Evolutionary conservation across 2,329 filamentous ascomycete species (phyloP).

Genomic region (Elsinoe necatrix): DNA sequence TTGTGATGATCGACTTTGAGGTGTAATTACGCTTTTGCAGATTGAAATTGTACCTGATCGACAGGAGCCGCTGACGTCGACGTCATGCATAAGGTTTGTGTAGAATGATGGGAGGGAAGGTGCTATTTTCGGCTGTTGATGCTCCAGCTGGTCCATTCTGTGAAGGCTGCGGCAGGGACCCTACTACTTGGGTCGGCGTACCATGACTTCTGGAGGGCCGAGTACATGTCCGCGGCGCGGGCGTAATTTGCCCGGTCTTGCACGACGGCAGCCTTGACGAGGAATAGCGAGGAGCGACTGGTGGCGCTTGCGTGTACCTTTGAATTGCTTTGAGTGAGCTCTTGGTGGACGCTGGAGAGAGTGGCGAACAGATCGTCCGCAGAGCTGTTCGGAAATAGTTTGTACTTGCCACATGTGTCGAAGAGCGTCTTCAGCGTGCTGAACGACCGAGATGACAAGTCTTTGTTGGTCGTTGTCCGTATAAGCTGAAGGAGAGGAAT

Average conservation of each 20-base stretch:
- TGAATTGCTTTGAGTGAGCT: conserved; percentile 54
- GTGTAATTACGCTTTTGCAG: neutral
- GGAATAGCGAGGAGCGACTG: conserved; percentile 61
- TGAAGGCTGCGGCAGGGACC: conserved; percentile 38
- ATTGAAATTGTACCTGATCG: neutral
- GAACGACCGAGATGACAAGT: conserved; percentile 64
- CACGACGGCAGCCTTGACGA: conserved; percentile 54
- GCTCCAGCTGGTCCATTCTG: conserved; percentile 40
- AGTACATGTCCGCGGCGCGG: conserved; percentile 35
- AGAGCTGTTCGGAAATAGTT: conserved; percentile 36
- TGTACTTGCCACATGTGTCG: conserved; percentile 49
- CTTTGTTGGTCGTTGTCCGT: conserved; percentile 66
- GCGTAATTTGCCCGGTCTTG: conserved; percentile 35
- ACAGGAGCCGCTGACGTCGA: conserved; percentile 2
- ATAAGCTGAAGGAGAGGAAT: conserved; percentile 69
- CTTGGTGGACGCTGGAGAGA: conserved; percentile 59
- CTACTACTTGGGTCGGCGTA: conserved; percentile 34
- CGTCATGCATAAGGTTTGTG: neutral
- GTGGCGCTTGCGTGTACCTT: conserved; percentile 66
- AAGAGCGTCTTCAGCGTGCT: conserved; percentile 66
- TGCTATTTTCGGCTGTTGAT: conserved; percentile 19
- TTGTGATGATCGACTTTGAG: neutral
- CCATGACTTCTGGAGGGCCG: conserved; percentile 37
- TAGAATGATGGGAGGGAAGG: neutral
- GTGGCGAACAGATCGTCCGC: conserved; percentile 45